phyloP scores from a whole-genome alignment of 2,329 filamentous ascomycete genomes.

The Aspergillaceae sp. region DNA sequence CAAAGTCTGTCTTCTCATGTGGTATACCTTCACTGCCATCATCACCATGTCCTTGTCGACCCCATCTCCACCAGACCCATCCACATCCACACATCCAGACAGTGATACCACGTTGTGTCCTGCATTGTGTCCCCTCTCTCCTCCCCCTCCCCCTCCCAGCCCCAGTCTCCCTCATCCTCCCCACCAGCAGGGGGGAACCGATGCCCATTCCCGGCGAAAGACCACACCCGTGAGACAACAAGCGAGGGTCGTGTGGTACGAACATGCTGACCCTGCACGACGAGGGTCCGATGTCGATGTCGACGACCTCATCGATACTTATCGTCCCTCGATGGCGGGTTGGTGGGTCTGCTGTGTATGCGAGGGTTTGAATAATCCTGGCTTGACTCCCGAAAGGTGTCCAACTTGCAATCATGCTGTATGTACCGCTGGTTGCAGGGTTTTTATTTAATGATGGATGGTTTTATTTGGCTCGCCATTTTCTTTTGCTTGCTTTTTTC shows the following conservation, averaged over 20 bases:
- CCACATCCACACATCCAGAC: neutral
- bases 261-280: no score
- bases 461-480: neutral
- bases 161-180: no score
- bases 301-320: neutral
- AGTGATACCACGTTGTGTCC: no score
- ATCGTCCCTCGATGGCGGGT: slow-evolving; percentile 2
- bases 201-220: neutral
- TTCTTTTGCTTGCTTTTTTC: neutral
- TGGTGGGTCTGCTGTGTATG: slow-evolving; percentile 21
- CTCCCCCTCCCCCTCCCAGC: no score
- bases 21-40: no score
- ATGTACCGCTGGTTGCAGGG: neutral
- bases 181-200: no score
- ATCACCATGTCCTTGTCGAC: neutral
- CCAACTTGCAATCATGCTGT: slow-evolving; percentile 6
- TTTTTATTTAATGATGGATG: neutral
- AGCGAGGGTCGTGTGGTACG: no score
- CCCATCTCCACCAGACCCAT: neutral
- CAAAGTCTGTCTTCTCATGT: no score
- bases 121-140: no score
- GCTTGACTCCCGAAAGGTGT: slow-evolving; percentile 8
- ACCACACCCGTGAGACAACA: neutral
- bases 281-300: neutral
- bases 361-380: slow-evolving; percentile 10